These are phyloP conservation scores for Hypholoma sublateritium DNA, from an alignment of 768 basidiomycete species.

Conservation along the genomic window DNA sequence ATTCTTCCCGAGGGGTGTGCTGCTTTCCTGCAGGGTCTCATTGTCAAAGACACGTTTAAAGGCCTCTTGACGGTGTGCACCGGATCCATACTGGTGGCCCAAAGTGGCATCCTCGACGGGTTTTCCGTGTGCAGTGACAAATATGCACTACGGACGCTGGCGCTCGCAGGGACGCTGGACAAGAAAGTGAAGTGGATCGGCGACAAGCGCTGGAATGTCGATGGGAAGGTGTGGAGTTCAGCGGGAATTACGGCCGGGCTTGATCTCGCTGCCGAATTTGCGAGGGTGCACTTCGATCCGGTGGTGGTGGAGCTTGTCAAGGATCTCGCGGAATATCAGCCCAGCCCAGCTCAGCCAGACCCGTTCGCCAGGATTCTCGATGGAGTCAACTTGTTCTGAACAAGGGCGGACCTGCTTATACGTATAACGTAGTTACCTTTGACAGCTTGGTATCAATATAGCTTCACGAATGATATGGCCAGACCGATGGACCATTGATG, in stretches of 20 bases:
- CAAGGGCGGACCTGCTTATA: background rate
- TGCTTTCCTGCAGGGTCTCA: slow-evolving; percentile 17
- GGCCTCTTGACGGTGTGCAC: slow-evolving; percentile 22
- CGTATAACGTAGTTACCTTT: background rate
- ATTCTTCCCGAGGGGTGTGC: slow-evolving; percentile 13
- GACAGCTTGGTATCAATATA: background rate
- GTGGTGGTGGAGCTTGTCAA: slow-evolving; percentile 17
- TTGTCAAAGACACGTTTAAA: slow-evolving; percentile 14
- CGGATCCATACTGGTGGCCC: slow-evolving; percentile 18
- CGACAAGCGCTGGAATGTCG: slow-evolving; percentile 22
- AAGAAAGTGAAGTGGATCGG: too few species aligned
- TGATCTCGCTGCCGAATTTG: slow-evolving; percentile 26
- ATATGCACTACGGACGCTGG: slow-evolving; percentile 8
- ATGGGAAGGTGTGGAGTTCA: slow-evolving; percentile 28
- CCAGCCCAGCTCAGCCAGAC: slow-evolving; percentile 23
- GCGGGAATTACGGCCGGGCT: slow-evolving; percentile 27
- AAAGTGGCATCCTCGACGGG: slow-evolving; percentile 23
- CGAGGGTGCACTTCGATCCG: slow-evolving; percentile 19
- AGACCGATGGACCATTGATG: too few species aligned
- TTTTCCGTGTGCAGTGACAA: slow-evolving; percentile 22
- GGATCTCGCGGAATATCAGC: slow-evolving; percentile 19
- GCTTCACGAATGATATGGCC: background rate
- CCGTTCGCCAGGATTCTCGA: slow-evolving; percentile 20
- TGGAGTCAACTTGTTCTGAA: slow-evolving; percentile 15
- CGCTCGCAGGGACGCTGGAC: slow-evolving; percentile 10